Base-by-base conservation (phyloP, 306 rosid species). In the Gastrolobium villosum region DNA sequence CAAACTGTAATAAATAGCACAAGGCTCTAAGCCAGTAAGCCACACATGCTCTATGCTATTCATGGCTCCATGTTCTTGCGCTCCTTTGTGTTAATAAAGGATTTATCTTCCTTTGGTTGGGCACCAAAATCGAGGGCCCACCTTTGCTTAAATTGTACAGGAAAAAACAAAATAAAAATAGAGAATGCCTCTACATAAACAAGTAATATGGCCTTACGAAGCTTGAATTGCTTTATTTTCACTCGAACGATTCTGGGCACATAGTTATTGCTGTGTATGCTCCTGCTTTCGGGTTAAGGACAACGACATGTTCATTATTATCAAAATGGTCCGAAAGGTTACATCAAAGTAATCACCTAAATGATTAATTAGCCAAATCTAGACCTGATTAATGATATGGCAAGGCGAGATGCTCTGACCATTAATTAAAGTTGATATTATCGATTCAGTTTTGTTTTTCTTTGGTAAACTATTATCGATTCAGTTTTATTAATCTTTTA, bases 331-430 rank as follows among this genome's bases (percentile, higher is more conserved):
- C 68, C 44, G 31, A 26, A 45, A 48, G 50, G 14, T 6, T 6
- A 61, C n/a, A 30, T 20, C 20, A 55, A 20, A 20, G 26, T 20
- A 20, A 20, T 20, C 26, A 20, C 26, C 26, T 20, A 20, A 20
- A 20, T 20, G 0, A n/a, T n/a, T n/a, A n/a, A 20, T 20, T 20
- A 20, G 26, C 26, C 26, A 20, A 20, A 20, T 20, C 26, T 20
- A 20, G 26, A 20, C 26, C 26, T 20, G 26, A 20, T n/a, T n/a
- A 20, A 20, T 20, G 26, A 20, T 20, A 20, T 20, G 26, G 26
- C 26, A 20, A 62, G 62, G 63, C 41, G 10, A 75, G 50, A 75
- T 30, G 62, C 45, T 35, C 26, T 36, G 39, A 4, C 9, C 46
- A 46, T 70, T 74, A 34, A 9, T 55, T 43, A 34, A 35, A 69